Base-by-base conservation (phyloP, 202 grass and related monocot species). In the Alloteropsis angusta region DNA sequence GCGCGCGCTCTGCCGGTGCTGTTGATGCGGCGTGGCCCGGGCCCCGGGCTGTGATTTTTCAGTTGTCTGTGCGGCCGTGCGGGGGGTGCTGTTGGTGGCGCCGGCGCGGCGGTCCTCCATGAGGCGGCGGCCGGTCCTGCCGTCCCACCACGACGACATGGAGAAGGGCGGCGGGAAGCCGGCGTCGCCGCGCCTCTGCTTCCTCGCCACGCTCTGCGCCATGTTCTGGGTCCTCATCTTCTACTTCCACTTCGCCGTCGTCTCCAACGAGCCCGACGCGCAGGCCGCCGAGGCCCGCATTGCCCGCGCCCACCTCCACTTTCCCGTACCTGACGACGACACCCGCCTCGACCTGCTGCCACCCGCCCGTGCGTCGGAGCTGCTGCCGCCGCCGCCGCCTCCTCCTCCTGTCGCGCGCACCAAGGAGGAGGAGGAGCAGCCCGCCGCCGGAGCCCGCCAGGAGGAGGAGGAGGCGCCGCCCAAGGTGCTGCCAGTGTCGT, bases 171-270 rank as follows among this genome's bases (percentile, higher is more conserved):
- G 76, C 37, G 86, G 84, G 6, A 99, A 91, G 79, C 79, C 64
- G 56, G 82, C 82, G 74, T 82, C 68, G 60, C 88, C 90, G 53
- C 85, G 96, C 19, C 84, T 99, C 72, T 96, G 96, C 78, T 80
- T 92, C 84, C 86, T 99, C 74, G 85, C 83, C 58, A 72, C 88
- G 44, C 88, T 99, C 41, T 86, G 76, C 60, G 90, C 74, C 86
- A 89, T 88, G 86, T 99, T 99, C 81, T 96, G 96, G 96, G 72
- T 96, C 53, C 75, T 99, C 84, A 99, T 99, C 77, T 93, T 99
- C 75, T 93, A 88, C 65, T 96, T 93, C 84, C 96, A 99, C 65
- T 99, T 99, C 82, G 69, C 82, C 76, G 82, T 92, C 63, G 38
- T 96, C 64, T 77, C 78, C 78, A 44, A 23, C 82, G 87, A 65